These are phyloP conservation scores for Scalesia atractyloides DNA, from an alignment of 129 eudicot species.

Conservation along the genomic window DNA sequence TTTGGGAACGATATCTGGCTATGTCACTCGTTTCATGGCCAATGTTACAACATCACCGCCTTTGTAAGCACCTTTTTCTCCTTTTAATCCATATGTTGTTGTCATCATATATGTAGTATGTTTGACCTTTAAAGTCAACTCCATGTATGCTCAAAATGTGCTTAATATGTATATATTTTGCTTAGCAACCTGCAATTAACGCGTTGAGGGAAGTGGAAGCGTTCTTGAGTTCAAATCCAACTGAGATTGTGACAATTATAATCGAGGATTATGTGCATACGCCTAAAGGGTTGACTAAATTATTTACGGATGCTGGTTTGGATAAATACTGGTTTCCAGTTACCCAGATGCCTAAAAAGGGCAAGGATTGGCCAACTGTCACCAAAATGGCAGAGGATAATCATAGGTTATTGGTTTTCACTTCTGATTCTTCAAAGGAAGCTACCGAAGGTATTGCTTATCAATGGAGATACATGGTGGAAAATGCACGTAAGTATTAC, in stretches of 20 bases:
- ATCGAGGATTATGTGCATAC: constrained; percentile 96
- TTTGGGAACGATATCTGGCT: constrained; percentile 94
- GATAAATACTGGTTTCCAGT: constrained; percentile 92
- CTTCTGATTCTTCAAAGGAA: constrained; percentile 96
- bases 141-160: constrained; percentile 13
- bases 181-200: constrained; percentile 89
- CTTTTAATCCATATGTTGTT: background rate
- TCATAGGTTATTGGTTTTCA: constrained; percentile 79
- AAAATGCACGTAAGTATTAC: constrained; percentile 63
- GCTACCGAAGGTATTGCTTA: constrained; percentile 87
- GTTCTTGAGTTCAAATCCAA: constrained; percentile 74
- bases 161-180: constrained; percentile 9
- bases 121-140: constrained; percentile 16
- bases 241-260: constrained; percentile 89
- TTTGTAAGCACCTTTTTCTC: constrained; percentile 57
- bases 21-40: constrained; percentile 88
- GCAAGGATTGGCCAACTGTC: constrained; percentile 94
- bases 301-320: constrained; percentile 79
- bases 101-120: constrained; percentile 1
- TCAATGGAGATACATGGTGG: constrained; percentile 97
- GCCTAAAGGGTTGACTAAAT: constrained; percentile 75
- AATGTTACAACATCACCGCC: constrained; percentile 92
- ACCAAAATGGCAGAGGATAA: constrained; percentile 78
- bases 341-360: constrained; percentile 87
- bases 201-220: constrained; percentile 97